phyloP scores from a whole-genome alignment of 2,329 filamentous ascomycete species.

The Diaporthe australafricana region DNA sequence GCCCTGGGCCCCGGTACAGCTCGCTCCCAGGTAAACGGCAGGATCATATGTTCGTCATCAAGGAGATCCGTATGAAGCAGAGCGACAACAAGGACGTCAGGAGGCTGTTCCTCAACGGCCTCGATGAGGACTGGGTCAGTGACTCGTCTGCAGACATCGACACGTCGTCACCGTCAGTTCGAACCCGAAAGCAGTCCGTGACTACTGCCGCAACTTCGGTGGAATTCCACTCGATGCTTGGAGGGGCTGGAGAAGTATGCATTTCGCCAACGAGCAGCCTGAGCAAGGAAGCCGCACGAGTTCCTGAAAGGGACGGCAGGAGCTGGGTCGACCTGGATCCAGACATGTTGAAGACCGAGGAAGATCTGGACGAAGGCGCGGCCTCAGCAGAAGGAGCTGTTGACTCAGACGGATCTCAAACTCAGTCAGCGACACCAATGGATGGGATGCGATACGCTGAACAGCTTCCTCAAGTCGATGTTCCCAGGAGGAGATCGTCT shows the following conservation, averaged over 20 bases:
- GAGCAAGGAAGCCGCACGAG: slow-evolving; percentile 37
- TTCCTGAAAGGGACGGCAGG: slow-evolving; percentile 17
- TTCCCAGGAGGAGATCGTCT: slow-evolving; percentile 37
- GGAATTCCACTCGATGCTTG: slow-evolving; percentile 42
- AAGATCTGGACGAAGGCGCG: not conserved
- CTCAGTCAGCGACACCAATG: not conserved
- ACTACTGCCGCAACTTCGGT: slow-evolving; percentile 52
- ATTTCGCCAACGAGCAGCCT: slow-evolving; percentile 42
- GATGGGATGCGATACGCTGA: not conserved
- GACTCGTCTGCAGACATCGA: slow-evolving; percentile 48
- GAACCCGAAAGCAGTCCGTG: slow-evolving; percentile 49
- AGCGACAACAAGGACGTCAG: slow-evolving; percentile 11
- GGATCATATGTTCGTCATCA: slow-evolving; percentile 2
- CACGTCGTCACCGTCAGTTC: slow-evolving; percentile 46
- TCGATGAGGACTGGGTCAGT: slow-evolving; percentile 41
- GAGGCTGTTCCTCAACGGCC: slow-evolving; percentile 30
- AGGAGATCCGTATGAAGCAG: slow-evolving; percentile 19
- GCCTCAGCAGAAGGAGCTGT: slow-evolving; percentile 1
- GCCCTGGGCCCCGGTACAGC: not conserved
- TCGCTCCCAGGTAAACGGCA: slow-evolving; percentile 7
- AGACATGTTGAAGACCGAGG: slow-evolving; percentile 28
- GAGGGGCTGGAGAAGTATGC: slow-evolving; percentile 40
- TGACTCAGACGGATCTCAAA: slow-evolving; percentile 3
- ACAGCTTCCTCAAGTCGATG: slow-evolving; percentile 10
- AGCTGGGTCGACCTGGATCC: slow-evolving; percentile 45